Evolutionary conservation across 202 grass and related monocot genomes (phyloP).

Genomic region (Zizania palustris): DNA sequence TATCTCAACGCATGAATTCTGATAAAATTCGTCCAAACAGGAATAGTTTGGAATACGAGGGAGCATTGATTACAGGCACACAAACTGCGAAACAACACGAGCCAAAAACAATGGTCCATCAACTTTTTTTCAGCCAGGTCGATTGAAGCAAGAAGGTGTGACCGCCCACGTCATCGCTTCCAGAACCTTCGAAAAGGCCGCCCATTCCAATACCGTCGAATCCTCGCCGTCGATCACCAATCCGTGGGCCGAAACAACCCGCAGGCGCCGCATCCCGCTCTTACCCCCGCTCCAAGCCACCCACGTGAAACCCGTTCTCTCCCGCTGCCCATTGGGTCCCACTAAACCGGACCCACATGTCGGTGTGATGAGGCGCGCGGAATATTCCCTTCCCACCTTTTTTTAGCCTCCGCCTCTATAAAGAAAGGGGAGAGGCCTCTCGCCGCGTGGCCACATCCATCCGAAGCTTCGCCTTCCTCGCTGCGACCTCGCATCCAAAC

Average conservation of each 20-base stretch:
- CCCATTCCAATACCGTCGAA: conserved; percentile 39
- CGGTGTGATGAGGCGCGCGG: neutral
- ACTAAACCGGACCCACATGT: neutral
- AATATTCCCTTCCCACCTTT: conserved; percentile 27
- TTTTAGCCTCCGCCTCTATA: conserved; percentile 6
- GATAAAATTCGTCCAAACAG: no score
- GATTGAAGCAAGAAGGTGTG: neutral
- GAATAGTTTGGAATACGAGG: no score
- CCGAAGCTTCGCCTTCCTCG: conserved; percentile 12
- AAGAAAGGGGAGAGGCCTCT: neutral
- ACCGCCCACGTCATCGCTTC: conserved; percentile 8
- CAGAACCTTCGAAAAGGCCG: conserved; percentile 17
- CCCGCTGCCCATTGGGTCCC: neutral
- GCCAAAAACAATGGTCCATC: no score
- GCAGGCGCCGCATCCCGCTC: neutral
- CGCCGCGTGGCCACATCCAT: neutral
- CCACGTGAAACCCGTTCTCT: neutral
- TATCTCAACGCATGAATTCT: no score
- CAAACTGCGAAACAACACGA: no score
- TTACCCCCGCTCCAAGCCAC: conserved; percentile 36
- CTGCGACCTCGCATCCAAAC: conserved; percentile 6
- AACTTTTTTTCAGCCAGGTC: no score
- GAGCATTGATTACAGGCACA: no score
- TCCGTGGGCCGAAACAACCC: conserved; percentile 34
- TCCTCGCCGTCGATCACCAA: conserved; percentile 36